These are phyloP conservation scores for Juncus inflexus DNA, from an alignment of 176 grass and related monocot genomes.

Conservation along the genomic window DNA sequence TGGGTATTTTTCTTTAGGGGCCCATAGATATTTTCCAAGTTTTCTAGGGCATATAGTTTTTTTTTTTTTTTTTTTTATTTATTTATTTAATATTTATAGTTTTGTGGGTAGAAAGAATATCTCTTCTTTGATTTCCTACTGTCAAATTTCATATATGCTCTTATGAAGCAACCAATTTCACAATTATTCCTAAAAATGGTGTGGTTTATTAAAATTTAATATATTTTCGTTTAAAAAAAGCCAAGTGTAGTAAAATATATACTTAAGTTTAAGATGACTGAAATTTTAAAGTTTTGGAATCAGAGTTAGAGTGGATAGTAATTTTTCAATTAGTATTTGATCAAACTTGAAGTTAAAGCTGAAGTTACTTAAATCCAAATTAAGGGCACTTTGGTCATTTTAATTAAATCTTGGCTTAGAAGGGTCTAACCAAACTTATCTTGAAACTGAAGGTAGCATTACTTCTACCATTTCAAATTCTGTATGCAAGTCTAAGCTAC, in stretches of 20 bases:
- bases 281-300: background rate
- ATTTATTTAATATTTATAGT: too few relatives aligned
- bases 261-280: background rate
- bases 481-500: too few relatives aligned
- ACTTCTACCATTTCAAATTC: background rate
- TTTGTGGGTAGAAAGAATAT: too few relatives aligned
- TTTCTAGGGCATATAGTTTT: too few relatives aligned
- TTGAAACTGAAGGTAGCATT: background rate
- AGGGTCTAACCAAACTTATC: background rate
- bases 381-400: constrained; percentile 4
- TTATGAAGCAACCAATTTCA: too few relatives aligned
- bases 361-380: constrained; percentile 9
- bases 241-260: too few relatives aligned
- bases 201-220: background rate
- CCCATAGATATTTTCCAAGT: too few relatives aligned
- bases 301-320: background rate
- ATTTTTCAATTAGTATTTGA: background rate
- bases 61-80: too few relatives aligned
- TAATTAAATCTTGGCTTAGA: background rate
- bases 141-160: too few relatives aligned
- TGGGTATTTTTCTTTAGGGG: too few relatives aligned
- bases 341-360: background rate
- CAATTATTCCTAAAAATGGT: background rate
- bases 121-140: too few relatives aligned
- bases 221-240: too few relatives aligned